Evolutionary conservation across 1,284 basidiomycete genomes (phyloP), one percentile per base, ranked within the genome.

Genomic region (Cryptococcus sp.): DNA sequence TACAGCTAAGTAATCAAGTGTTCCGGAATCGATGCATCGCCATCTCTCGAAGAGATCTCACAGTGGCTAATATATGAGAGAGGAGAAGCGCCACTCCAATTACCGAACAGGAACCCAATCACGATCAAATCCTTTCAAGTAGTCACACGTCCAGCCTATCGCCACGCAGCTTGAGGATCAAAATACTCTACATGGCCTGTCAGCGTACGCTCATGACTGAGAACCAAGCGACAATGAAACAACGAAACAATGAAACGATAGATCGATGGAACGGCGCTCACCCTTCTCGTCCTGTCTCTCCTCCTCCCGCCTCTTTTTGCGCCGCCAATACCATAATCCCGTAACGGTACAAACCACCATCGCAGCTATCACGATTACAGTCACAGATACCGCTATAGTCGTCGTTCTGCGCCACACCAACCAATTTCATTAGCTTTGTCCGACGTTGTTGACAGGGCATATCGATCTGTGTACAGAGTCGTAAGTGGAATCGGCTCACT

Each of bases 311-410:
- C 64, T 60, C 57, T 62, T 63, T 30, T 62, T 49, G 20, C 65
- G 50, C 8, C 60, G 51, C 52, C 57, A 61, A 50, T 54, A 69
- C 61, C 64, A 71, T 19, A 68, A 38, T 3, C 60, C 65, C 17
- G 20, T 43, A 10, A 71, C 59, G 3, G 62, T 62, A 7, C 57
- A 47, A 16, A 70, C 65, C 20, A 70, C 60, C 6, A 66, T 46
- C 7, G 55, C 53, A 13, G 68, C 68, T 7, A 71, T 48, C n/a
- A 63, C 69, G 40, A 71, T 69, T 16, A 71, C 61, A 0, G 69
- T 64, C 8, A 64, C 60, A 13, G 67, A 68, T 3, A 72, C 64
- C 5, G 68, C 70, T 2, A 72, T 52, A 4, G 57, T 57, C 5
- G 65, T 70, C 3, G 61, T 68, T 43, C 66, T 71, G 52, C 19